A percentile compares a stretch with the other conserved stretches of the same genome.
Evolutionary conservation across 2,329 filamentous ascomycete species (phyloP).

Genomic region (Scolecobasidium constrictum): DNA sequence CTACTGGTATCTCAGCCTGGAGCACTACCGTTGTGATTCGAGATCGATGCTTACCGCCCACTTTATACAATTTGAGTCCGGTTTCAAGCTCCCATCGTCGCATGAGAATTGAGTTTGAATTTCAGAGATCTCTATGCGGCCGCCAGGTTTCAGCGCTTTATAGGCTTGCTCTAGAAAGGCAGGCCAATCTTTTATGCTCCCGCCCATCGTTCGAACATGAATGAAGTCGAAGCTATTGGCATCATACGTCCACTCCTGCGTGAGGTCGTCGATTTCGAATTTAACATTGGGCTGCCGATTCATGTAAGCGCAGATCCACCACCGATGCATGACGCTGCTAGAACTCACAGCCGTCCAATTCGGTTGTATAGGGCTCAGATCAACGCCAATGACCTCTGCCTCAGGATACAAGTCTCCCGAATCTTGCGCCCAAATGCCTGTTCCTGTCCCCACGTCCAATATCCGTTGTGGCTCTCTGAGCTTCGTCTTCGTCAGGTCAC

Average conservation of each 20-base stretch:
- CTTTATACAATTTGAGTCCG: constrained; percentile 1
- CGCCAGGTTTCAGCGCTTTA: constrained; percentile 3
- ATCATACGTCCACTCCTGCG: constrained; percentile 29
- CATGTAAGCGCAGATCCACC: constrained; percentile 29
- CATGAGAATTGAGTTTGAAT: not conserved
- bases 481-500: constrained; percentile 27
- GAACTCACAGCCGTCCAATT: constrained; percentile 16
- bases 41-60: not conserved
- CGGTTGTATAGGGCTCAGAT: constrained; percentile 27
- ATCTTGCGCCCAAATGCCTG: not conserved
- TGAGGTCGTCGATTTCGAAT: constrained; percentile 38
- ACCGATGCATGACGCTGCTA: constrained; percentile 21
- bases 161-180: constrained; percentile 28
- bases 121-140: not conserved
- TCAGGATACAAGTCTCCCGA: constrained; percentile 14
- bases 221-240: constrained; percentile 31
- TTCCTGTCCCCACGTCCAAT: constrained; percentile 1
- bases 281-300: constrained; percentile 31
- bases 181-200: constrained; percentile 35
- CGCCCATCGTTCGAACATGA: constrained; percentile 35
- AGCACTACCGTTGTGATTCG: not conserved
- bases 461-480: constrained; percentile 12
- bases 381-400: constrained; percentile 23
- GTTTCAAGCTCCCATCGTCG: not conserved
- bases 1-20: not conserved